phyloP scores from a whole-genome alignment of 2,329 filamentous ascomycete genomes.

The Botryotinia convoluta region DNA sequence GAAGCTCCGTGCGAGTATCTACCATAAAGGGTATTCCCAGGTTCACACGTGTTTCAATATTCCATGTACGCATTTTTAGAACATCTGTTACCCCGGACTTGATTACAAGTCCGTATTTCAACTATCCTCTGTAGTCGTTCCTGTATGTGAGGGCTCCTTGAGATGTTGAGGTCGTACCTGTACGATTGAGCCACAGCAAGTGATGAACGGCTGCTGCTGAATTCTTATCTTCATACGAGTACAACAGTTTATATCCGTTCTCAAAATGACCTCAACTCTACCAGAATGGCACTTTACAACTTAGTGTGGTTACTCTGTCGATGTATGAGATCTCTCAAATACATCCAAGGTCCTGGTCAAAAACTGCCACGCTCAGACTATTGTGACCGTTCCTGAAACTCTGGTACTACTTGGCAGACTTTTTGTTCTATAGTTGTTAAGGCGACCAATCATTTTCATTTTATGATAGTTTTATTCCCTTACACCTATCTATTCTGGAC shows the following conservation, averaged over 20 bases:
- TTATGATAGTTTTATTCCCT: neutral
- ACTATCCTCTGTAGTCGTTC: neutral
- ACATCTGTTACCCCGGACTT: neutral
- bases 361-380: neutral
- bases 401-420: neutral
- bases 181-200: too few species aligned
- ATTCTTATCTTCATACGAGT: neutral
- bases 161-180: neutral
- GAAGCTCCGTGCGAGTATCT: neutral
- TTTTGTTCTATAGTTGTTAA: neutral
- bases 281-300: neutral
- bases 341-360: neutral
- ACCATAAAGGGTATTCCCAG: neutral
- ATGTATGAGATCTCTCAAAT: neutral
- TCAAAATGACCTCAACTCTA: neutral
- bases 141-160: neutral
- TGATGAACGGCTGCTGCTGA: neutral
- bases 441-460: neutral
- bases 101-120: neutral
- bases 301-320: neutral
- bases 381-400: slow-evolving; percentile 7
- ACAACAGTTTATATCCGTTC: neutral
- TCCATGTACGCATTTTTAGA: neutral
- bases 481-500: neutral
- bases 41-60: neutral